Evolutionary conservation across 148 eudicot species (phyloP), one percentile per base, ranked within the genome.

Genomic region (Vaccinium vitisidaea): DNA sequence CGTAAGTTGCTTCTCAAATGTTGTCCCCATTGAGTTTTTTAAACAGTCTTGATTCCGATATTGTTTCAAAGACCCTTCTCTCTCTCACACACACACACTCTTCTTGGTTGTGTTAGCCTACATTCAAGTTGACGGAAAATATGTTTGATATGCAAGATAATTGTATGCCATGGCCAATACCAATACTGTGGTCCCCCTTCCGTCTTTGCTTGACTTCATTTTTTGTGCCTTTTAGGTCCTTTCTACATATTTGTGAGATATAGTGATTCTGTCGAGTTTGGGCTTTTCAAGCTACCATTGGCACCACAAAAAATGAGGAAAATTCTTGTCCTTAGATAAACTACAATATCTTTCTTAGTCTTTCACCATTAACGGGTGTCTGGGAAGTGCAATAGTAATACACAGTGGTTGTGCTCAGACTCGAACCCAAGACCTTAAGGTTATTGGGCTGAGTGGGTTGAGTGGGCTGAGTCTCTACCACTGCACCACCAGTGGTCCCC

Each of bases 1-100:
- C 97, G 99, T 97, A 90, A 93, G 99, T 93, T 84, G 23, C 63
- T 43, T 43, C 48, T 89, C n/a, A 53, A 9, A 9, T 10, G 14
- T 53, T 13, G 13, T 53, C 55, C 55, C 55, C 55, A 13, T 53
- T 53, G 55, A 53, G 55, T 53, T 53, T 53, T 18, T 43, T 11
- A 56, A 56, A 55, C 67, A 82, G 53, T 75, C 14, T 8, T 21
- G 69, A 43, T 82, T 67, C 58, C 14, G 61, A 50, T 73, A 70
- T 5, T 75, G 10, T 4, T 74, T 58, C 55, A 7, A 73, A 13
- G 48, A 43, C 46, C 46, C 6, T 1, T 43, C 46, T 43, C 30
- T 52, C 61, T 25, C 59, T 7, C 30, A 39, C 43, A 39, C 43
- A 3, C 43, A 39, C 43, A 39, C 43, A 39, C 27, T 78, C 32